Evolutionary conservation across 2,329 filamentous ascomycete genomes (phyloP).

Genomic region (Beauveria sp.): DNA sequence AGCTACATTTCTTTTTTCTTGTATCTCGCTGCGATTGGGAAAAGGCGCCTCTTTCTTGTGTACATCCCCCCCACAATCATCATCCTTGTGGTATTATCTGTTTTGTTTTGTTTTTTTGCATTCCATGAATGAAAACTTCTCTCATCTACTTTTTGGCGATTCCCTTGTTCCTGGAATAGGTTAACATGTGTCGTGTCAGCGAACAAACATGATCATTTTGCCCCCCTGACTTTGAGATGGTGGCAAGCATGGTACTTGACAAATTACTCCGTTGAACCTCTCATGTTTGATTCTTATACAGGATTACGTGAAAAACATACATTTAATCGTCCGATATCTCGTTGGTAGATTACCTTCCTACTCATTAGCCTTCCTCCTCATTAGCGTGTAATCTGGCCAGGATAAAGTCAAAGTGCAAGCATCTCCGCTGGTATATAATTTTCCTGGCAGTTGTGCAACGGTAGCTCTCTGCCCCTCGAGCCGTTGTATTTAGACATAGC

Average conservation of each 20-base stretch:
- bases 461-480: not conserved
- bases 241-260: not conserved
- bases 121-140: constrained; percentile 7
- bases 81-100: not conserved
- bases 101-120: not conserved
- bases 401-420: not conserved
- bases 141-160: not conserved
- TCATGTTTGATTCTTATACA: not conserved
- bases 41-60: constrained; percentile 7
- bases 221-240: too few species aligned
- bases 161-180: too few species aligned
- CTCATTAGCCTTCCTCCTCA: constrained; percentile 6
- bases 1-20: constrained; percentile 4
- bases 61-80: not conserved
- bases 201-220: too few species aligned
- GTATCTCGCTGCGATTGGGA: constrained; percentile 4
- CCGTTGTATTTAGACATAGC: not conserved
- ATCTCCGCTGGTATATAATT: constrained; percentile 1
- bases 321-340: constrained; percentile 2
- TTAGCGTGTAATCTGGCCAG: not conserved
- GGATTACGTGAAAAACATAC: not conserved
- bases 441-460: not conserved
- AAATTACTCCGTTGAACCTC: not conserved
- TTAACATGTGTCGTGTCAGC: too few species aligned
- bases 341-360: not conserved